Conservation (phyloP, 352 stramenopile species). For the Bremia lactucae region DNA sequence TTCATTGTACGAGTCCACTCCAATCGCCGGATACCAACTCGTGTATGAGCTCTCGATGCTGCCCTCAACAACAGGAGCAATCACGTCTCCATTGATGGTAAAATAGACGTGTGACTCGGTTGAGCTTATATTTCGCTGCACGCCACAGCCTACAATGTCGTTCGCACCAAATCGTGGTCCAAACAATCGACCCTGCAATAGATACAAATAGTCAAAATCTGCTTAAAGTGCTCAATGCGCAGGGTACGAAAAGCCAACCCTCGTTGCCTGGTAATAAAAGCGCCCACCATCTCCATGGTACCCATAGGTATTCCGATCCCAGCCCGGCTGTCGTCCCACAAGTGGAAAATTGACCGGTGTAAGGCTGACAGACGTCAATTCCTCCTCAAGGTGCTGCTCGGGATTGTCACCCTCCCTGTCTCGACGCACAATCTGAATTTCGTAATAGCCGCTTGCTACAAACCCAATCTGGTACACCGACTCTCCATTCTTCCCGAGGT, state of each 20-base stretch:
- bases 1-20: slow-evolving; percentile 66
- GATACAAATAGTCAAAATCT: slow-evolving; percentile 1
- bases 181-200: slow-evolving; percentile 41
- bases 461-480: slow-evolving; percentile 41
- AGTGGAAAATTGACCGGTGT: slow-evolving; percentile 37
- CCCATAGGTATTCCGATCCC: slow-evolving; percentile 51
- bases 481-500: background rate
- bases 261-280: slow-evolving; percentile 43
- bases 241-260: slow-evolving; percentile 17
- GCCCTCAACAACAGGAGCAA: slow-evolving; percentile 15
- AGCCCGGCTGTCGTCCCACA: slow-evolving; percentile 56
- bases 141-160: slow-evolving; percentile 66
- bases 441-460: slow-evolving; percentile 59
- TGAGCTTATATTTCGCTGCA: slow-evolving; percentile 31
- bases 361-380: slow-evolving; percentile 51
- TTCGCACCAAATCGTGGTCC: slow-evolving; percentile 42
- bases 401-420: slow-evolving; percentile 2
- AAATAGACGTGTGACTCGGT: slow-evolving; percentile 51
- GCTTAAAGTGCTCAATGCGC: background rate
- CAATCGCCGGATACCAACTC: slow-evolving; percentile 69
- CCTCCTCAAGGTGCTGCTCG: slow-evolving; percentile 8
- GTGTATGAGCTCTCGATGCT: slow-evolving; percentile 32
- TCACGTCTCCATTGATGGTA: slow-evolving; percentile 43
- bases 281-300: slow-evolving; percentile 76
- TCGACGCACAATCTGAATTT: slow-evolving; percentile 47